These are phyloP conservation scores for Pochonia chlamydosporia DNA, from an alignment of 2,329 filamentous ascomycete species.

Conservation along the genomic window DNA sequence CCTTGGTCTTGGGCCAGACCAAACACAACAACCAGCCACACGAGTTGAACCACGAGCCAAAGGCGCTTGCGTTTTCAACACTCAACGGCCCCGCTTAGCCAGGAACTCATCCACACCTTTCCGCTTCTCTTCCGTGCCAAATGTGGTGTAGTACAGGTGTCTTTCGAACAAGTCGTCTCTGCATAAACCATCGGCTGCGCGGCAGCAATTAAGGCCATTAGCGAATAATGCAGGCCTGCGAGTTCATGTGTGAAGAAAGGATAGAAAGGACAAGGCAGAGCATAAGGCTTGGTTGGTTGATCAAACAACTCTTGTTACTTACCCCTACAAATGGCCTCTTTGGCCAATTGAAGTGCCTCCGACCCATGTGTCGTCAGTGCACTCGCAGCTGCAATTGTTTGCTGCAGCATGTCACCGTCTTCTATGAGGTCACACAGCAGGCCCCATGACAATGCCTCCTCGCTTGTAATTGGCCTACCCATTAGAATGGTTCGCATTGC, in stretches of 20 bases:
- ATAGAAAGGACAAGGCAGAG: not conserved
- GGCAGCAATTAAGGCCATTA: not conserved
- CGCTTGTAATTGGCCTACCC: constrained; percentile 19
- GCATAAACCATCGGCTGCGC: constrained; percentile 18
- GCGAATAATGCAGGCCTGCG: not conserved
- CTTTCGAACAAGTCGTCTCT: constrained; percentile 27
- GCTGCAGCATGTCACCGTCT: constrained; percentile 18
- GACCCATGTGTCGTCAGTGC: constrained; percentile 17
- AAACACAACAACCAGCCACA: not conserved
- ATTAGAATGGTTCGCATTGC: constrained; percentile 24
- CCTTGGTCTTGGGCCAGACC: too few relatives aligned
- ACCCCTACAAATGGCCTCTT: constrained; percentile 24
- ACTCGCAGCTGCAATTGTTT: constrained; percentile 18
- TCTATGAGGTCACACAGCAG: constrained; percentile 21
- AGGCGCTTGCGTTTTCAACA: not conserved
- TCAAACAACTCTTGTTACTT: constrained; percentile 2
- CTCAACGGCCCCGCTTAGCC: constrained; percentile 13
- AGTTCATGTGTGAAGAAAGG: not conserved
- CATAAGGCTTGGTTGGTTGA: not conserved
- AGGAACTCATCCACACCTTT: constrained; percentile 23
- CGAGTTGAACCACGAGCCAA: not conserved
- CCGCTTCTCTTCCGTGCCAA: constrained; percentile 24
- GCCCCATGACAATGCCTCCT: constrained; percentile 19
- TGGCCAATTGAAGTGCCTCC: constrained; percentile 20
- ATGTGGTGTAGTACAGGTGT: constrained; percentile 29